Evolutionary conservation across 1,284 basidiomycete species (phyloP).

Genomic region (Acaromyces ingoldii): DNA sequence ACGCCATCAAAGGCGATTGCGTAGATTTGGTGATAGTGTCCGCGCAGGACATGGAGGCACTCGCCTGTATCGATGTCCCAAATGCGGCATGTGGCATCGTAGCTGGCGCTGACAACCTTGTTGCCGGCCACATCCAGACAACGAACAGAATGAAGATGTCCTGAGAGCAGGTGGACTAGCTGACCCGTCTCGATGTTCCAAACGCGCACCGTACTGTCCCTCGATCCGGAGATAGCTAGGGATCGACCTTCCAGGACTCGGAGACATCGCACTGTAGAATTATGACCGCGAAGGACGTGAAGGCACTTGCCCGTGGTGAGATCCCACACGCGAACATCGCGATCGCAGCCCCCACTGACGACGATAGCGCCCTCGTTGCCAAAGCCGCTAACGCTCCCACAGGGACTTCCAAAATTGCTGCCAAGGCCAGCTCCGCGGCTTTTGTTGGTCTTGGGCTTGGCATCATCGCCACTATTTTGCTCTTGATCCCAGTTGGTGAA

Average conservation of each 20-base stretch:
- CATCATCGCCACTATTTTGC: too few relatives aligned
- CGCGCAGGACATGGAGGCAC: constrained; percentile 77
- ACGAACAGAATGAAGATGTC: constrained; percentile 77
- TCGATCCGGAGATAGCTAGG: constrained; percentile 80
- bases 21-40: constrained; percentile 89
- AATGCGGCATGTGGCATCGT: constrained; percentile 64
- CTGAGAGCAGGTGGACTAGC: constrained; percentile 66
- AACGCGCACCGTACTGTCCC: constrained; percentile 78
- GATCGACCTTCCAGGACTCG: constrained; percentile 81
- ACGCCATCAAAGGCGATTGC: constrained; percentile 86
- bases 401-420: constrained; percentile 22
- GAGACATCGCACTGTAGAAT: constrained; percentile 84
- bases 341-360: constrained; percentile 88
- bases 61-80: constrained; percentile 54
- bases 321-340: constrained; percentile 86
- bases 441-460: too few relatives aligned
- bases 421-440: constrained; percentile 2
- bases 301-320: constrained; percentile 74
- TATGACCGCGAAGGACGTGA: constrained; percentile 75
- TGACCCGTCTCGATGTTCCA: constrained; percentile 85
- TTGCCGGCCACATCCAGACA: constrained; percentile 82
- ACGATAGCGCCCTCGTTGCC: constrained; percentile 66
- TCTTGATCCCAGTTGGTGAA: too few relatives aligned
- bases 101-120: constrained; percentile 78
- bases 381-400: constrained; percentile 59